phyloP scores from a whole-genome alignment of 257 asterid genomes.

The Primulina eburnea region DNA sequence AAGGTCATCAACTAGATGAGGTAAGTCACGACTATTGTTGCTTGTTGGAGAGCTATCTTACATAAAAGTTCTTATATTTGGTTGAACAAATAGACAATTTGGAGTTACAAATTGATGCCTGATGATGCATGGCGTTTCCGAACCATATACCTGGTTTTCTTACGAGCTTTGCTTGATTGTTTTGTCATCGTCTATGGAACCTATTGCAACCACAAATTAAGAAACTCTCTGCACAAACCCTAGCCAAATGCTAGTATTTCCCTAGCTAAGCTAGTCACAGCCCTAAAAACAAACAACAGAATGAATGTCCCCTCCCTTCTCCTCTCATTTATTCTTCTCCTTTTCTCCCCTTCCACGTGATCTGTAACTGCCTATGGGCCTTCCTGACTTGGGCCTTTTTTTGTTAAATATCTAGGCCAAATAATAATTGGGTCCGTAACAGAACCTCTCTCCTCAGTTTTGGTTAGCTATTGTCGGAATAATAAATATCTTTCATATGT shows the following conservation, averaged over 20 bases:
- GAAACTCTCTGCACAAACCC: too few relatives aligned
- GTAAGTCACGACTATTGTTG: conserved; percentile 33
- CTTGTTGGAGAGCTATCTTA: not conserved
- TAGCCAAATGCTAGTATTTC: too few relatives aligned
- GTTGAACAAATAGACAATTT: conserved; percentile 6
- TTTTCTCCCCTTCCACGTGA: too few relatives aligned
- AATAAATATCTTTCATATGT: conserved; percentile 19
- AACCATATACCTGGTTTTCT: conserved; percentile 4
- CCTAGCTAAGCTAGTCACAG: too few relatives aligned
- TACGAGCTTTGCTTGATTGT: conserved; percentile 5
- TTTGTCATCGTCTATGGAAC: not conserved
- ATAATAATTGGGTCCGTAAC: too few relatives aligned
- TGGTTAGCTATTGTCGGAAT: conserved; percentile 4
- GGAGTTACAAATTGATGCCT: conserved; percentile 14
- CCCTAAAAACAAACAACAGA: too few relatives aligned
- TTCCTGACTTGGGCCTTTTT: too few relatives aligned
- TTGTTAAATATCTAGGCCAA: too few relatives aligned
- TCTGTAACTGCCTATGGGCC: too few relatives aligned
- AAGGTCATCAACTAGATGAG: conserved; percentile 88
- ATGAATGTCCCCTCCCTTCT: too few relatives aligned
- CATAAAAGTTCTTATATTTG: not conserved
- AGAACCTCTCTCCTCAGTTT: conserved; percentile 2
- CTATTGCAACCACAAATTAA: too few relatives aligned
- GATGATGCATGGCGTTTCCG: conserved; percentile 15
- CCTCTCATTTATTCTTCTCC: too few relatives aligned